These are phyloP conservation scores for Saccharomycopsis fodiens DNA, from an alignment of 805 yeast genomes.

Conservation along the genomic window DNA sequence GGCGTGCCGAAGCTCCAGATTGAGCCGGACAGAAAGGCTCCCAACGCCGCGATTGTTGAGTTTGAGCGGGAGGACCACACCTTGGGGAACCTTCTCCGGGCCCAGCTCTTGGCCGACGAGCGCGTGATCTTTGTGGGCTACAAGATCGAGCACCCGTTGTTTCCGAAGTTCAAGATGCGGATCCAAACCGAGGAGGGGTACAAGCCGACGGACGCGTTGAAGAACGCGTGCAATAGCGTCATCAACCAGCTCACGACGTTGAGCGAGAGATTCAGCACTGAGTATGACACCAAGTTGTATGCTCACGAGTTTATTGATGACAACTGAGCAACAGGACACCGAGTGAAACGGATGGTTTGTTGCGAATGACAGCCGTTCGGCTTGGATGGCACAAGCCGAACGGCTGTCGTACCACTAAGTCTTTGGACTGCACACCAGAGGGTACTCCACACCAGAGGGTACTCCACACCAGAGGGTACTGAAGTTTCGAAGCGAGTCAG, in stretches of 20 bases:
- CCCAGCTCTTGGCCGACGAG: constrained; percentile 78
- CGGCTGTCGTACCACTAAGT: too few relatives aligned
- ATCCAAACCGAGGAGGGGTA: constrained; percentile 95
- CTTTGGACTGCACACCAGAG: too few relatives aligned
- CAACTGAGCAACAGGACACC: too few relatives aligned
- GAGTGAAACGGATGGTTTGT: too few relatives aligned
- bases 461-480: too few relatives aligned
- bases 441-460: too few relatives aligned
- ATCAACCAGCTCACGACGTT: constrained; percentile 72
- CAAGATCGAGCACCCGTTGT: constrained; percentile 95
- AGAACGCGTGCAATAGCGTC: constrained; percentile 78
- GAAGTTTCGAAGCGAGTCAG: too few relatives aligned
- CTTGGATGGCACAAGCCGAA: too few relatives aligned
- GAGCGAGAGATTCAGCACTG: constrained; percentile 74
- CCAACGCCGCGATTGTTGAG: constrained; percentile 87
- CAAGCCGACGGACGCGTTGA: constrained; percentile 83
- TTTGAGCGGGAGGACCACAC: constrained; percentile 98
- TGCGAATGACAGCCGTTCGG: too few relatives aligned
- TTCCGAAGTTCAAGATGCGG: constrained; percentile 90
- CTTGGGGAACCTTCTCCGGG: constrained; percentile 79
- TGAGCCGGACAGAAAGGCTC: constrained; percentile 90
- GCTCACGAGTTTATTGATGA: constrained; percentile 34
- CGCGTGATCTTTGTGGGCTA: constrained; percentile 95
- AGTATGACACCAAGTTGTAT: constrained; percentile 85
- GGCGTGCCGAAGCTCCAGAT: constrained; percentile 90